Conservation (phyloP, 1,139 yeast genomes). For the Citeromyces siamensis region DNA sequence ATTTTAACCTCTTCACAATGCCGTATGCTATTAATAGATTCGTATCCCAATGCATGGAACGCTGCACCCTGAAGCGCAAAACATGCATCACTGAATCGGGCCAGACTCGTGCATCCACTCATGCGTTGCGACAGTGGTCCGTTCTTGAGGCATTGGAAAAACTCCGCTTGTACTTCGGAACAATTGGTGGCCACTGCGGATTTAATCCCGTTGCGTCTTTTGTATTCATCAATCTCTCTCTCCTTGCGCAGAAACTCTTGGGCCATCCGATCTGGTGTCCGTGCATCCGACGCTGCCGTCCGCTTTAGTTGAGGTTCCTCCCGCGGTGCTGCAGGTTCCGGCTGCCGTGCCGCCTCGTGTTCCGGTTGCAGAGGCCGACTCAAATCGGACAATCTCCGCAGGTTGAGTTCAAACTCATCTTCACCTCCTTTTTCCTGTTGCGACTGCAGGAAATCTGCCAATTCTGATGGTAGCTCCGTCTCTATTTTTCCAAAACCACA, state of each 20-base stretch:
- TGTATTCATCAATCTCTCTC: constrained; percentile 13
- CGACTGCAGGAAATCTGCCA: background rate
- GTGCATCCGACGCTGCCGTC: too few relatives aligned
- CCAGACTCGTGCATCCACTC: constrained; percentile 7
- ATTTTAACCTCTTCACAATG: constrained; percentile 15
- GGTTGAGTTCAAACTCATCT: background rate
- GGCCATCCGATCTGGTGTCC: constrained; percentile 6
- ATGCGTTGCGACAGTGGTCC: constrained; percentile 8
- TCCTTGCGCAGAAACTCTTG: constrained; percentile 8
- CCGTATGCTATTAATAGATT: constrained; percentile 13
- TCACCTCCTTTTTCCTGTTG: background rate
- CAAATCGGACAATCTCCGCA: background rate
- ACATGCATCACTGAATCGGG: constrained; percentile 17
- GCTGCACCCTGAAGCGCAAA: constrained; percentile 17
- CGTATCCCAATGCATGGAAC: constrained; percentile 17
- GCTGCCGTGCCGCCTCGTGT: background rate
- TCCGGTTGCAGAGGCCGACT: background rate
- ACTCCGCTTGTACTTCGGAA: constrained; percentile 17
- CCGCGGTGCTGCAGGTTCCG: constrained; percentile 3
- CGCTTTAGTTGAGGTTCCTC: too few relatives aligned
- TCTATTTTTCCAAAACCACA: constrained; percentile 1
- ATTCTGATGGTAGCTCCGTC: background rate
- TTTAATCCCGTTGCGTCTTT: constrained; percentile 13
- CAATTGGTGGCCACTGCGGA: constrained; percentile 18
- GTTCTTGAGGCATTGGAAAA: constrained; percentile 14